phyloP scores from a whole-genome alignment of 1,139 yeast genomes.

The Debaryomyces robertsiae region DNA sequence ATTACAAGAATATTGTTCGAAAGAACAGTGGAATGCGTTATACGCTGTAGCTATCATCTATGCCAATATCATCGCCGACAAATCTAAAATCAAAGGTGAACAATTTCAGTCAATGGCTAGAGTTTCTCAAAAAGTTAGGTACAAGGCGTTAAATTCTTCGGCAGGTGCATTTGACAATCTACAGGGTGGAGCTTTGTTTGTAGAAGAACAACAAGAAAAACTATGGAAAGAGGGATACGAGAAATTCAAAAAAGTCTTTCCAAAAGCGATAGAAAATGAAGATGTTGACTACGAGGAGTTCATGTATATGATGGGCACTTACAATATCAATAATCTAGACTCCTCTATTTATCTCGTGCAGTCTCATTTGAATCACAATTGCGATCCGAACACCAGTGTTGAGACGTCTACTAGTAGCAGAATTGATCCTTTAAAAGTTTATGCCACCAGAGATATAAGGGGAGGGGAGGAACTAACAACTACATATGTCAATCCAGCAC shows the following conservation, averaged over 20 bases:
- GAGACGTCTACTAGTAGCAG: slow-evolving; percentile 48
- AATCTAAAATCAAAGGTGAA: slow-evolving; percentile 37
- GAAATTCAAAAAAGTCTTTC: slow-evolving; percentile 54
- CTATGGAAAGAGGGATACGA: slow-evolving; percentile 63
- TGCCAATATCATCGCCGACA: slow-evolving; percentile 51
- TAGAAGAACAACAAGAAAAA: slow-evolving; percentile 58
- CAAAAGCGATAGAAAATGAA: slow-evolving; percentile 30
- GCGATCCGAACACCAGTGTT: slow-evolving; percentile 71
- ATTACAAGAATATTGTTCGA: slow-evolving; percentile 63
- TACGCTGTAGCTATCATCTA: slow-evolving; percentile 64
- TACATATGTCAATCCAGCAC: slow-evolving; percentile 69
- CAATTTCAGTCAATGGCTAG: slow-evolving; percentile 68
- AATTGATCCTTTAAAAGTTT: slow-evolving; percentile 58
- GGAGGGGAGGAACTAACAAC: slow-evolving; percentile 71
- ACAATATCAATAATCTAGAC: slow-evolving; percentile 72
- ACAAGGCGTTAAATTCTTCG: slow-evolving; percentile 59
- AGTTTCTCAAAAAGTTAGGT: slow-evolving; percentile 67
- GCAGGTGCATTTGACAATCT: slow-evolving; percentile 57
- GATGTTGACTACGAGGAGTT: slow-evolving; percentile 55
- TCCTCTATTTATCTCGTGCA: slow-evolving; percentile 63
- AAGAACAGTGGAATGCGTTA: slow-evolving; percentile 69
- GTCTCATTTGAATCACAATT: slow-evolving; percentile 75
- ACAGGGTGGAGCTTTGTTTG: slow-evolving; percentile 53
- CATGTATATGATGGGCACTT: slow-evolving; percentile 66
- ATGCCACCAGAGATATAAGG: slow-evolving; percentile 58